These are phyloP conservation scores for Anthostomella pinea DNA, from an alignment of 2,329 filamentous ascomycete genomes.

Conservation along the genomic window DNA sequence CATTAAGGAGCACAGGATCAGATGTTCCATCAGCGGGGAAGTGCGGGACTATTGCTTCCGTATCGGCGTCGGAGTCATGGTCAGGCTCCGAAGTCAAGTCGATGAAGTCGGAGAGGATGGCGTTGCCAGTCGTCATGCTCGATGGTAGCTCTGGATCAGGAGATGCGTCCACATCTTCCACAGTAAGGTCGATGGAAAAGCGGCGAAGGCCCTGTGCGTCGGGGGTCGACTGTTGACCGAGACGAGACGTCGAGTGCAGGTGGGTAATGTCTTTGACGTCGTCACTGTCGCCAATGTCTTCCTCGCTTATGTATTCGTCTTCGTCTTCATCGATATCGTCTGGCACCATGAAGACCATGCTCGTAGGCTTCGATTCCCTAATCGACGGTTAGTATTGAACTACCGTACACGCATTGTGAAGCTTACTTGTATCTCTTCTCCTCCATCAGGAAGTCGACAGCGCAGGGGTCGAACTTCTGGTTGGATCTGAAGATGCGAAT, in stretches of 20 bases:
- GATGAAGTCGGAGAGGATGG: conserved; percentile 19
- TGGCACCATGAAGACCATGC: conserved; percentile 39
- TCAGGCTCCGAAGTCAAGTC: conserved; percentile 24
- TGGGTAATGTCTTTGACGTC: no score
- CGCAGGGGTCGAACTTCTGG: conserved; percentile 38
- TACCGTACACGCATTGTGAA: no score
- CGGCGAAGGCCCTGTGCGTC: no score
- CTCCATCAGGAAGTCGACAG: conserved; percentile 33
- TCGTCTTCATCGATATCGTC: conserved; percentile 37
- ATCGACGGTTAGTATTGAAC: conserved; percentile 9
- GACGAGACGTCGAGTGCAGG: no score
- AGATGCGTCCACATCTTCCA: conserved; percentile 12
- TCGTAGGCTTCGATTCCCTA: conserved; percentile 17
- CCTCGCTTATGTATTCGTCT: conserved; percentile 16
- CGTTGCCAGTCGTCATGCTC: conserved; percentile 3
- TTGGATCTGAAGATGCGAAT: conserved; percentile 36
- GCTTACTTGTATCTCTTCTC: no score
- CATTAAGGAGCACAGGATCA: no score
- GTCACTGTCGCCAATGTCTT: conserved; percentile 15
- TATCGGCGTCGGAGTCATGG: conserved; percentile 11
- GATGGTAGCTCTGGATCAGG: neutral
- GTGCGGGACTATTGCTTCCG: no score
- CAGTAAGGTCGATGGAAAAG: conserved; percentile 25
- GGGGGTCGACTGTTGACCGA: no score
- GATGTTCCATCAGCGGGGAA: no score